Base-by-base conservation (phyloP, 1,284 basidiomycete species). In the Irpex sp. region DNA sequence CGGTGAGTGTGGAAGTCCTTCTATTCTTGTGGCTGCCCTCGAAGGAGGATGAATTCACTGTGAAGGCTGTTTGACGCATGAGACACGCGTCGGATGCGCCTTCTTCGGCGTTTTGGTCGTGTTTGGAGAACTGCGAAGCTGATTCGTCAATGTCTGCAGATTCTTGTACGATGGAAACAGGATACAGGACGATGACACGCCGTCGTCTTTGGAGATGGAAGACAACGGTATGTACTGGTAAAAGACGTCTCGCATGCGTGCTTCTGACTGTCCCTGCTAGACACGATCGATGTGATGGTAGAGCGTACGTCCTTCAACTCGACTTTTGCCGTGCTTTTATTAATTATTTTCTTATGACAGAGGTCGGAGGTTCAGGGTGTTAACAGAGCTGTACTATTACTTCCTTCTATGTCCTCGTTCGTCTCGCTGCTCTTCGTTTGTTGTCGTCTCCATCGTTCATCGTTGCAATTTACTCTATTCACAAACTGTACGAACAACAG, bases 251-350 rank as follows among this genome's bases (percentile, higher is more conserved):
- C 33, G 18, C 23, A 23, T 37, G 47, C 21, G 49, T 61, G 65
- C 39, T 19, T 37, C 19, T 60, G 18, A 36, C 19, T 58, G 19
- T 53, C 33, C 60, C 56, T 28, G 8, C 16, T 67, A 90, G 89
- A 94, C 70, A 87, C 91, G 8, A 92, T 94, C 74, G 93, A 94
- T 82, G 93, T 94, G 64, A 91, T 94, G 86, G 89, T 94, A 64
- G 91, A 95, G 79, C 92, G 93, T 94, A 79, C 68, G 91, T 87
- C 35, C 45, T 39, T 35, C 58, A 55, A 35, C 37, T 8, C 12
- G 16, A 21, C 47, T 49, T n/a, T 37, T n/a, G 36, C 54, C 45
- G 39, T 16, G 45, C 57, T 16, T 33, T 37, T 21, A 52, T 63
- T 58, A 33, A 58, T n/a, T 4, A 54, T 58, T 23, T 56, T 58